Evolutionary conservation across 2,329 filamentous ascomycete species (phyloP).

Genomic region (Cladophialophora psammophila): DNA sequence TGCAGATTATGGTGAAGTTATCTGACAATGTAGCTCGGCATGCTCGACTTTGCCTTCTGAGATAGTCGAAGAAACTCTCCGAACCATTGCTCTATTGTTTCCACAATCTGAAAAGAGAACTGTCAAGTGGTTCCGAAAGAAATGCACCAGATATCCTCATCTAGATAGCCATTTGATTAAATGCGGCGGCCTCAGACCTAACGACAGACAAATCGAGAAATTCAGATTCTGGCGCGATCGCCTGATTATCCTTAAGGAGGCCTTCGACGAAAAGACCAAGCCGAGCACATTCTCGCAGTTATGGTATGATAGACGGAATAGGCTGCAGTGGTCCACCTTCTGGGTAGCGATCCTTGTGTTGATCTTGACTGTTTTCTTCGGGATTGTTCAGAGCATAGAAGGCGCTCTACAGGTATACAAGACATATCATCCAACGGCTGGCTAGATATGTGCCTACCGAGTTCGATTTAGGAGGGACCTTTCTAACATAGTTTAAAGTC

Average conservation of each 20-base stretch:
- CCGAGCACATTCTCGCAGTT: conserved; percentile 48
- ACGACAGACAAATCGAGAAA: conserved; percentile 42
- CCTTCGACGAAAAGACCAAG: conserved; percentile 50
- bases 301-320: conserved; percentile 46
- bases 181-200: conserved; percentile 45
- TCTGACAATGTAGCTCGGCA: too few species aligned
- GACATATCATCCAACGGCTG: conserved; percentile 36
- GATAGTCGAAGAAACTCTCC: conserved; percentile 4
- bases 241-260: conserved; percentile 53
- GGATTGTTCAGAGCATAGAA: conserved; percentile 51
- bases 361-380: conserved; percentile 41
- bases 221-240: conserved; percentile 55
- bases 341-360: conserved; percentile 54
- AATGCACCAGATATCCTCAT: conserved; percentile 30
- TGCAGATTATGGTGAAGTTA: neutral
- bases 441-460: too few species aligned
- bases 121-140: conserved; percentile 39
- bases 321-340: conserved; percentile 48
- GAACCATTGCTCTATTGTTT: conserved; percentile 21
- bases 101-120: conserved; percentile 21
- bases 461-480: too few species aligned
- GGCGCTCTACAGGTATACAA: conserved; percentile 53
- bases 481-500: too few species aligned
- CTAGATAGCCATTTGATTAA: conserved; percentile 43
- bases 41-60: neutral